Conservation (phyloP, 257 asterid species). For the Sherardia arvensis region DNA sequence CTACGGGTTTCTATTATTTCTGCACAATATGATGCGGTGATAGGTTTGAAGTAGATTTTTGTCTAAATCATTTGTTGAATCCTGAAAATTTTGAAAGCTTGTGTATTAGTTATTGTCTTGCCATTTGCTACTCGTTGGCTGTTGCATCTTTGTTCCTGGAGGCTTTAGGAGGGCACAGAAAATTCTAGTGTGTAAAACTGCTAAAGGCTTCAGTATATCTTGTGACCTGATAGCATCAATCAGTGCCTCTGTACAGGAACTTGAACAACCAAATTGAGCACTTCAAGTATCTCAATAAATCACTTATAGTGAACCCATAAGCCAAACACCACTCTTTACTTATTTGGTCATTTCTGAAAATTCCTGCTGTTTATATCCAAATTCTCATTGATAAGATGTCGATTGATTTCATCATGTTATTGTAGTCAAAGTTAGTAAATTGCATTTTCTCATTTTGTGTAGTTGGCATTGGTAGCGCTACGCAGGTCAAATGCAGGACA, state of each 20-base stretch:
- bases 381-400: not conserved
- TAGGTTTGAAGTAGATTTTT: not conserved
- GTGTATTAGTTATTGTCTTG: not conserved
- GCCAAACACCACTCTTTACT: not conserved
- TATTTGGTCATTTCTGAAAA: not conserved
- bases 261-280: slow-evolving; percentile 1
- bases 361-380: not conserved
- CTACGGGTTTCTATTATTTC: not conserved
- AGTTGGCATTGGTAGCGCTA: slow-evolving; percentile 87
- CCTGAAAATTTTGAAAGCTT: not conserved
- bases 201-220: not conserved
- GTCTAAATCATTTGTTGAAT: not conserved
- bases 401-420: not conserved
- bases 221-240: not conserved
- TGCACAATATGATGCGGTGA: not conserved
- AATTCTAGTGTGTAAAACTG: not conserved
- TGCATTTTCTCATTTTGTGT: slow-evolving; percentile 18
- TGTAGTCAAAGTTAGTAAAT: not conserved
- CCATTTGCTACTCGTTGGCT: not conserved
- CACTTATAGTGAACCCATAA: no score
- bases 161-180: not conserved
- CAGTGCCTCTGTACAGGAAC: not conserved
- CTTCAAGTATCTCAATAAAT: not conserved
- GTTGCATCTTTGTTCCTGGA: not conserved
- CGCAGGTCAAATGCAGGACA: slow-evolving; percentile 45